Percentiles rank a stretch among this genome's conserved stretches.
Conservation (phyloP, 805 yeast species). For the Kazachstania kunashirensis region DNA sequence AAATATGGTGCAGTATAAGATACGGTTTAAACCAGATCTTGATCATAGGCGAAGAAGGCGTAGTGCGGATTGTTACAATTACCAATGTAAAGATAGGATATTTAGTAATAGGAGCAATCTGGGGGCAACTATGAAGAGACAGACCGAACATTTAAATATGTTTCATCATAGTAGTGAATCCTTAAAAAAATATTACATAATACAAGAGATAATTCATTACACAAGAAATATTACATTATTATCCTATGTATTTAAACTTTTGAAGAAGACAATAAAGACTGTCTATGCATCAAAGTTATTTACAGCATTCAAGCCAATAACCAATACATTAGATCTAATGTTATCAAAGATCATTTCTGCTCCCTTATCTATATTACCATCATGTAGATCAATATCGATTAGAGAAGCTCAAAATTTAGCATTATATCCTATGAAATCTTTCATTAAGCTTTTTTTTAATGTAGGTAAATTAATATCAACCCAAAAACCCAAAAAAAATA, state of each 20-base stretch:
- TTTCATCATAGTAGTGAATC: not conserved
- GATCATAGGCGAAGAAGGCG: not conserved
- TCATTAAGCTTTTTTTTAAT: not conserved
- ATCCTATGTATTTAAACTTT: not conserved
- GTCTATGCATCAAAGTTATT: not conserved
- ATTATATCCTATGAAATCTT: not conserved
- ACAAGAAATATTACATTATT: too few relatives aligned
- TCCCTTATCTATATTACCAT: not conserved
- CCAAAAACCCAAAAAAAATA: not conserved
- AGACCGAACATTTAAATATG: not conserved
- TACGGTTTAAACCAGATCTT: constrained; percentile 2
- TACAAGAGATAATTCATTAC: not conserved
- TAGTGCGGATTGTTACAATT: not conserved
- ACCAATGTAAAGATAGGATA: constrained; percentile 1
- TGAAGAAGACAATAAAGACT: not conserved
- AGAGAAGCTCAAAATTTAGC: not conserved
- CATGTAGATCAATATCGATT: not conserved
- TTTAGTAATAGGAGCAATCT: too few relatives aligned
- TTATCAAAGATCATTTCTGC: not conserved
- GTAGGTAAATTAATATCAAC: not conserved
- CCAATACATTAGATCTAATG: not conserved
- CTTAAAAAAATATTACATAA: not conserved
- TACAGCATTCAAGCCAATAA: not conserved
- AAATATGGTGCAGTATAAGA: constrained; percentile 1
- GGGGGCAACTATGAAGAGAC: not conserved